Conservation (phyloP, 139 green algal genomes). For the Haematococcus lacustris region DNA sequence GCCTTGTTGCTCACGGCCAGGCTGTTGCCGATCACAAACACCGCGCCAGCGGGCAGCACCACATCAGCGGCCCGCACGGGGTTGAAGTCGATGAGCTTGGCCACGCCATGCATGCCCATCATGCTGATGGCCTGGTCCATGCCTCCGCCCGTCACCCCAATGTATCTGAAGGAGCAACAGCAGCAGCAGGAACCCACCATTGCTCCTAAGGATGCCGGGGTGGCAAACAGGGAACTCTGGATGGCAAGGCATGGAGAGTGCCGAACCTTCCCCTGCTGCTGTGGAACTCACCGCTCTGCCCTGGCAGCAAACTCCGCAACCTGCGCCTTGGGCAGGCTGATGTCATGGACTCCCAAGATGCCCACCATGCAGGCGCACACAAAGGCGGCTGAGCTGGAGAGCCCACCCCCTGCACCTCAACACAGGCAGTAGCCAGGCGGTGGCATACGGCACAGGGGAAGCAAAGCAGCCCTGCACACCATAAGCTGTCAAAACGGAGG, state of each 20-base stretch:
- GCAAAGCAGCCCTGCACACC: no score
- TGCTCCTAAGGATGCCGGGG: no score
- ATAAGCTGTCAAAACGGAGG: no score
- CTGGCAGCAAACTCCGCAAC: constrained; percentile 80
- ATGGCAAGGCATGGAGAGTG: no score
- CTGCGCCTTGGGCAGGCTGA: constrained; percentile 47
- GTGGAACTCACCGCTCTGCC: constrained; percentile 27
- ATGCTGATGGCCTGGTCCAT: constrained; percentile 97
- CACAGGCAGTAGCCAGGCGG: no score
- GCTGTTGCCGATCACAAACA: constrained; percentile 93
- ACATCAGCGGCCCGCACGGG: constrained; percentile 79
- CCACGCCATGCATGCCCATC: constrained; percentile 64
- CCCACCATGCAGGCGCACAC: constrained; percentile 79
- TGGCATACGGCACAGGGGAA: no score
- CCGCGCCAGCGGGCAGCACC: constrained; percentile 62
- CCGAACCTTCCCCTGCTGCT: no score
- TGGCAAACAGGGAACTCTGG: no score
- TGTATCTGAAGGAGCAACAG: constrained; percentile 35
- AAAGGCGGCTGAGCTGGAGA: constrained; percentile 84
- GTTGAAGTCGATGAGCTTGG: constrained; percentile 78
- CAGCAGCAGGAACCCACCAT: not conserved
- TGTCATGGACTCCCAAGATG: constrained; percentile 53
- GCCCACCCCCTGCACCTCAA: constrained; percentile 58
- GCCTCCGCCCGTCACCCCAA: constrained; percentile 82
- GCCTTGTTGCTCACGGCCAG: constrained; percentile 89